A percentile compares a stretch with the other conserved stretches of the same genome.
phyloP scores from a whole-genome alignment of 2,329 filamentous ascomycete species.

The Tricladium varicosporioides region DNA sequence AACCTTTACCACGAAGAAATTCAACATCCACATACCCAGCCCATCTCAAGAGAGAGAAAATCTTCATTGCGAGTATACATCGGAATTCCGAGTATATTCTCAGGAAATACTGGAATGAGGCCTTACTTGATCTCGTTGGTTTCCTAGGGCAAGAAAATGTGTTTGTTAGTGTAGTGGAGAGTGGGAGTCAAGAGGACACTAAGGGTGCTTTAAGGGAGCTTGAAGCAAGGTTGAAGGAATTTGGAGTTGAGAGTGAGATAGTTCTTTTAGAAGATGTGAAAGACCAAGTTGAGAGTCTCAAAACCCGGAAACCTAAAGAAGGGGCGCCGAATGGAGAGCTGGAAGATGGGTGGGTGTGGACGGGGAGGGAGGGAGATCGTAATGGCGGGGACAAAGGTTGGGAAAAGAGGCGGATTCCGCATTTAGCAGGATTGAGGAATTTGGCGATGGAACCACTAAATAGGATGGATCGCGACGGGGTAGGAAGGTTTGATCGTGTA shows the following conservation, averaged over 20 bases:
- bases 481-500: constrained; percentile 48
- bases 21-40: neutral
- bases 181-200: constrained; percentile 67
- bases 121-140: constrained; percentile 55
- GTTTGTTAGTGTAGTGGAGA: constrained; percentile 66
- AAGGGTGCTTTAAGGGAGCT: constrained; percentile 59
- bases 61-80: constrained; percentile 69
- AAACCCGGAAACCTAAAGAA: too few species aligned
- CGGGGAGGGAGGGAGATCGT: constrained; percentile 33
- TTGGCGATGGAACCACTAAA: constrained; percentile 44
- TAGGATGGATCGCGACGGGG: constrained; percentile 4
- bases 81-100: constrained; percentile 65
- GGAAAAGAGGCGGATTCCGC: constrained; percentile 60
- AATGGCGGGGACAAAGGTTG: constrained; percentile 39
- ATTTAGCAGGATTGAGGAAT: constrained; percentile 64
- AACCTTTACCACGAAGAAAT: neutral
- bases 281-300: constrained; percentile 13
- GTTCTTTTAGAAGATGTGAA: constrained; percentile 15
- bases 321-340: constrained; percentile 15
- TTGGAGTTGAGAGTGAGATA: constrained; percentile 43
- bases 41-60: constrained; percentile 26
- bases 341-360: constrained; percentile 56
- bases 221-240: constrained; percentile 49
- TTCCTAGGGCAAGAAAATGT: constrained; percentile 62
- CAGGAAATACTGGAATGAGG: constrained; percentile 59